Conservation (phyloP, 768 basidiomycete species). For the Boletus barrowsii region DNA sequence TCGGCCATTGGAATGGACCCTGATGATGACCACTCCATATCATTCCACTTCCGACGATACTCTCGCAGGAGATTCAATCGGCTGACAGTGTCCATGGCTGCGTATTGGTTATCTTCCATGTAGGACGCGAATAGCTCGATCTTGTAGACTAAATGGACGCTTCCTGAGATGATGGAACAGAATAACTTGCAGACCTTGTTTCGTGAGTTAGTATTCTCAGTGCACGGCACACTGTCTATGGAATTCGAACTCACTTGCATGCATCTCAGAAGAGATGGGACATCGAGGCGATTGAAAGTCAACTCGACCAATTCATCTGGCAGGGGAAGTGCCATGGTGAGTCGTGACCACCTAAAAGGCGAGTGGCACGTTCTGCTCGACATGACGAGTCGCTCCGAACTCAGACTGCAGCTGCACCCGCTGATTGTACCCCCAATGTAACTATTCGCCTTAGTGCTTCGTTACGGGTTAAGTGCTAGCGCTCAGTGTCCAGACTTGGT, state of each 20-base stretch:
- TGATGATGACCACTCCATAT: slow-evolving; percentile 20
- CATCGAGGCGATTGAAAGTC: slow-evolving; percentile 29
- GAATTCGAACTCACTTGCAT: slow-evolving; percentile 21
- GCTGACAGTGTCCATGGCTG: slow-evolving; percentile 16
- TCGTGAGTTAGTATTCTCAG: not conserved
- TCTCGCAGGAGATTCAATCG: slow-evolving; percentile 27
- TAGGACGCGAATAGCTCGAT: slow-evolving; percentile 29
- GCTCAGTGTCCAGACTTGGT: too few species aligned
- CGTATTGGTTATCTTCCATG: slow-evolving; percentile 23
- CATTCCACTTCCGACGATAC: slow-evolving; percentile 30
- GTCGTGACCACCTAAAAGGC: not conserved
- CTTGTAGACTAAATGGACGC: slow-evolving; percentile 28
- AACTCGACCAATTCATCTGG: slow-evolving; percentile 31
- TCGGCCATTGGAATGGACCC: slow-evolving; percentile 12
- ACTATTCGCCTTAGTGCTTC: too few species aligned
- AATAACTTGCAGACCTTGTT: slow-evolving; percentile 33
- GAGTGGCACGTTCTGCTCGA: not conserved
- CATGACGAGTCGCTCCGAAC: not conserved
- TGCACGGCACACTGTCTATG: not conserved
- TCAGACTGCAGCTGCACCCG: not conserved
- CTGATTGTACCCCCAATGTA: too few species aligned
- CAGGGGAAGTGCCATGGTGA: slow-evolving; percentile 20
- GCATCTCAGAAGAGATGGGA: slow-evolving; percentile 26
- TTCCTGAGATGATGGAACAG: slow-evolving; percentile 23
- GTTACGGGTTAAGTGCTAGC: too few species aligned